A percentile compares a stretch with the other conserved stretches of the same genome.
phyloP scores from a whole-genome alignment of 2,329 filamentous ascomycete species.

The Chalaropsis ovoidea region DNA sequence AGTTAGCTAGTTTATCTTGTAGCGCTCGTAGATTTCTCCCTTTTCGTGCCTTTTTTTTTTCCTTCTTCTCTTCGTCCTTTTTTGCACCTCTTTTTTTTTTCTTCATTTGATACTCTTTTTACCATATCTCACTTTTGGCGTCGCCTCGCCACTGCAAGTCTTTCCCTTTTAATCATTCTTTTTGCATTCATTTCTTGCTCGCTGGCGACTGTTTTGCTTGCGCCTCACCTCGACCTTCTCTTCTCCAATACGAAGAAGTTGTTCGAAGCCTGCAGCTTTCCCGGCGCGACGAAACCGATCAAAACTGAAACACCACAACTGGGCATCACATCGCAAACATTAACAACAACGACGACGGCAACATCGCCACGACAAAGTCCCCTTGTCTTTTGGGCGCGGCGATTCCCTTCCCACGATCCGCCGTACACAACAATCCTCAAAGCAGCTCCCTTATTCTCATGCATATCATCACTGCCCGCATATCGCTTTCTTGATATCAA shows the following conservation, averaged over 20 bases:
- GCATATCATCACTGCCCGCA: neutral
- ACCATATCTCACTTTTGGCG: neutral
- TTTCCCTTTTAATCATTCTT: neutral
- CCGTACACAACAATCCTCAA: neutral
- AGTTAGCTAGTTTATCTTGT: neutral
- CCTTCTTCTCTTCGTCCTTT: slow-evolving; percentile 8
- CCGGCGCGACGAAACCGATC: neutral
- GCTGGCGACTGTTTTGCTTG: neutral
- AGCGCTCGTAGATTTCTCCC: neutral
- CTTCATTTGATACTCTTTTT: neutral
- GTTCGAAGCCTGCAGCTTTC: neutral
- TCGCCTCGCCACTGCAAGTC: neutral
- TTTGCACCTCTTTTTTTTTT: slow-evolving; percentile 4
- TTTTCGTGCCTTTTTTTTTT: neutral
- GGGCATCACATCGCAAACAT: neutral
- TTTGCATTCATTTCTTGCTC: slow-evolving; percentile 9
- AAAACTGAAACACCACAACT: neutral
- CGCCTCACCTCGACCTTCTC: neutral
- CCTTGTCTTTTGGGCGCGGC: neutral
- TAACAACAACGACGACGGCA: neutral
- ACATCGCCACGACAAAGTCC: neutral
- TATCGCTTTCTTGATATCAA: neutral
- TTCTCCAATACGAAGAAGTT: neutral
- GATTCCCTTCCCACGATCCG: neutral
- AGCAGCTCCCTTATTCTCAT: neutral